Base-by-base conservation (phyloP, 1,139 yeast species). In the Yamadazyma triangularis region DNA sequence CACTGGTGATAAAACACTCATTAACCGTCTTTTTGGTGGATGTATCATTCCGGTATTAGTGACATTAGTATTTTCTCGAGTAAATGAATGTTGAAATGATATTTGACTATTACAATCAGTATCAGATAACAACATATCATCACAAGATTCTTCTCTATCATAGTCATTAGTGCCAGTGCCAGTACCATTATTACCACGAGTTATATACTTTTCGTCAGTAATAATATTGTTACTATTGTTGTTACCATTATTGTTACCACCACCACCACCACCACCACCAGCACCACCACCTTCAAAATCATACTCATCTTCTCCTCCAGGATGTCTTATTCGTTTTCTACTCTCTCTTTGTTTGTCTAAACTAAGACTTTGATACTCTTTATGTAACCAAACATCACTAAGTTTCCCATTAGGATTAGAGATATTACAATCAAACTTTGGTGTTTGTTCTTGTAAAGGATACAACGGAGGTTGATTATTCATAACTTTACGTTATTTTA, bases 21-120 rank as follows among this genome's bases (percentile, higher is more conserved):
- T 66, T 21, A 64, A 37, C 29, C 73, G 51, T 35, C 71, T 50
- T 30, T 67, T 67, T 2, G 71, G 64, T 5, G 71, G 71, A 36
- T 64, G 72, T 7, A 55, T 48, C 26, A 46, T 46, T 25, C 56
- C 50, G n/a, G n/a, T n/a, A n/a, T n/a, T n/a, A n/a, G n/a, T n/a
- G n/a, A n/a, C n/a, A n/a, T n/a, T n/a, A n/a, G n/a, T n/a, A 9
- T 60, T 51, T 7, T 49, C 38, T 34, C 51, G 56, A 8, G 38
- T 24, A 18, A 18, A 18, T 18, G 20, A 18, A 18, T 18, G 6
- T 7, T 18, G 9, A 18, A 18, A 7, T 7, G 20, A 18, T 18
- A 18, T 18, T 18, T 18, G 20, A 30, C 56, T 45, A 36, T 48
- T 51, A 22, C 49, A 45, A 24, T 66, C 71, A 10, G 58, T 51